Conservation (phyloP, 225 moss, liverwort and hornwort genomes). For the Takakia lepidozioides region DNA sequence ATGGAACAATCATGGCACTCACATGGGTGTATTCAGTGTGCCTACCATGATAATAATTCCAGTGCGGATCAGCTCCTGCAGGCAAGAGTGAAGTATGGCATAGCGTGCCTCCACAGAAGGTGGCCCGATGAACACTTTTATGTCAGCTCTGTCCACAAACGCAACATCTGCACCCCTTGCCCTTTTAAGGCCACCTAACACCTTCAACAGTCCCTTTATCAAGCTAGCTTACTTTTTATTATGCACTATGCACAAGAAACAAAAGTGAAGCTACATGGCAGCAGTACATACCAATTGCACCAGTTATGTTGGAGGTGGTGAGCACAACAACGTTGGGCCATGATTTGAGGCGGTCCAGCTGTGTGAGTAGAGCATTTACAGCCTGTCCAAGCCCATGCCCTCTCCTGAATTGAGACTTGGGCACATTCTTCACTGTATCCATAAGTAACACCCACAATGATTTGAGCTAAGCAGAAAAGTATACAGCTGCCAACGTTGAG, state of each 20-base stretch:
- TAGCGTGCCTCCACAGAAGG: constrained; percentile 33
- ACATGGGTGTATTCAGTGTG: neutral
- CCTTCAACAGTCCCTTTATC: neutral
- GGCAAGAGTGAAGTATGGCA: constrained; percentile 27
- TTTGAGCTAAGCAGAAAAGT: neutral
- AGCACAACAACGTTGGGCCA: constrained; percentile 30
- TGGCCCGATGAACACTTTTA: constrained; percentile 34
- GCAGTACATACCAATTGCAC: constrained; percentile 26
- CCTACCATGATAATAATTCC: constrained; percentile 26
- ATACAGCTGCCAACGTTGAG: no score
- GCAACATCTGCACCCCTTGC: constrained; percentile 25
- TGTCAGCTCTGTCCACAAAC: constrained; percentile 42
- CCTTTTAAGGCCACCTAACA: neutral
- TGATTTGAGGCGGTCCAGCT: constrained; percentile 30
- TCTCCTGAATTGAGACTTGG: no score
- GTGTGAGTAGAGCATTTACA: constrained; percentile 38
- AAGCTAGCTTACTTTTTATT: neutral
- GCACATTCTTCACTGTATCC: no score
- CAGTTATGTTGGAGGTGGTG: constrained; percentile 39
- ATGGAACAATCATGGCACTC: neutral
- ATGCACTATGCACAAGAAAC: neutral
- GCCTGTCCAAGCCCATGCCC: constrained; percentile 25
- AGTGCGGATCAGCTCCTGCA: constrained; percentile 21
- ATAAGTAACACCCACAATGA: constrained; percentile 1
- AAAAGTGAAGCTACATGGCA: neutral